A percentile compares a stretch with the other conserved stretches of the same genome.
Conservation (phyloP, 2,329 filamentous ascomycete species). For the Helminthosporium solani region DNA sequence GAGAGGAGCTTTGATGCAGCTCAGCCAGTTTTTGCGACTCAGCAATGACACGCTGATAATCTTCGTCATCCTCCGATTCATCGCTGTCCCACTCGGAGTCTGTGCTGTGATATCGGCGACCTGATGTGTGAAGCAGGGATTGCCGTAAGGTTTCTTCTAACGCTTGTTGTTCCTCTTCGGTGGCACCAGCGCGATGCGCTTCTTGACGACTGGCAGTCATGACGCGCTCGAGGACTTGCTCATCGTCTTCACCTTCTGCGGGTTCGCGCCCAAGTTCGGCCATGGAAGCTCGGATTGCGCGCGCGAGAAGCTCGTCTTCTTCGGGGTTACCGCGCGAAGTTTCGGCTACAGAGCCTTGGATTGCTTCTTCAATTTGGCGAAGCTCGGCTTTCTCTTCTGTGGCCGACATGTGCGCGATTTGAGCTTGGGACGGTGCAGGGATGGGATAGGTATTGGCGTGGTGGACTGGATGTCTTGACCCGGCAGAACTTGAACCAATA, state of each 20-base stretch:
- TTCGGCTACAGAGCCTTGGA: slow-evolving; percentile 61
- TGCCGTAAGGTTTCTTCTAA: slow-evolving; percentile 49
- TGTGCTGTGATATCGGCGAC: slow-evolving; percentile 12
- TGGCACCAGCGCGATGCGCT: slow-evolving; percentile 36
- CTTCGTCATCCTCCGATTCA: slow-evolving; percentile 39
- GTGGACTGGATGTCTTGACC: slow-evolving; percentile 8
- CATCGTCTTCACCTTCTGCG: slow-evolving; percentile 44
- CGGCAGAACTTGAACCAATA: neutral
- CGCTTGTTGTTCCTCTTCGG: slow-evolving; percentile 40
- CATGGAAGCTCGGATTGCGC: slow-evolving; percentile 72
- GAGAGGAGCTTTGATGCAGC: slow-evolving; percentile 22
- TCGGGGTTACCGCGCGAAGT: slow-evolving; percentile 68
- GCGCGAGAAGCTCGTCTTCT: slow-evolving; percentile 71
- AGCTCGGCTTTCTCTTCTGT: slow-evolving; percentile 47
- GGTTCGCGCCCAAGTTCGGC: slow-evolving; percentile 52
- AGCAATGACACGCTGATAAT: slow-evolving; percentile 39
- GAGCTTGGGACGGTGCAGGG: slow-evolving; percentile 10
- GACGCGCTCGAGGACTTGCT: slow-evolving; percentile 51
- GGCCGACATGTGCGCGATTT: slow-evolving; percentile 14
- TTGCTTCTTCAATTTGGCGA: slow-evolving; percentile 69
- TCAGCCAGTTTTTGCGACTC: slow-evolving; percentile 35
- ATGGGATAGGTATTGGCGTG: slow-evolving; percentile 29
- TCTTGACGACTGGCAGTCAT: slow-evolving; percentile 53
- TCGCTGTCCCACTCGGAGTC: slow-evolving; percentile 32
- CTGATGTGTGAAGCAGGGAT: slow-evolving; percentile 47